Evolutionary conservation across 192 early-diverging fungal species (phyloP), one percentile per base, ranked within the genome.

Genomic region (Backusella mclennaniae): DNA sequence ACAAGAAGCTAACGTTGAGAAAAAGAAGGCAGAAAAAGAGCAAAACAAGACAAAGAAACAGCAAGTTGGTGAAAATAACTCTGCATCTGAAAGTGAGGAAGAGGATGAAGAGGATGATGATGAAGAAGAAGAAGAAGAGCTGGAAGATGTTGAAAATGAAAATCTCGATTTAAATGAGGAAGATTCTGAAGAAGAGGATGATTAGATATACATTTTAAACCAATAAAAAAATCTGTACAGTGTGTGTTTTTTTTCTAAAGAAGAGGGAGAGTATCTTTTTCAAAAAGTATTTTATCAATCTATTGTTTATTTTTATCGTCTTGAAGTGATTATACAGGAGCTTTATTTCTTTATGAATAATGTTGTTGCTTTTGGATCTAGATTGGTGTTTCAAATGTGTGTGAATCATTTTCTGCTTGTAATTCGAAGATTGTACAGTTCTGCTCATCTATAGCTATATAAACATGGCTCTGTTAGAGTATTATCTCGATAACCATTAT

Each of bases 1-100:
- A 80, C 97, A 98, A 80, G 93, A 96, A 79, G 82, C 73, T 11
- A 97, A 97, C 80, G 96, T 98, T 12, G 83, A 87, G 79, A 84
- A 89, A 66, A 98, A 96, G 81, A 87, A 93, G 82, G 76, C 73
- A 26, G 90, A 84, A 52, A 89, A 89, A 72, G 90, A 89, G 75
- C 81, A 86, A 12, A 79, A 82, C 9, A 85, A 83, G n/a, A 74
- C 73, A 12, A 69, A 76, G 69, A 26, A 68, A 15, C 35, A 52
- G 2, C 69, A 72, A 11, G 36, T 52, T 17, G 42, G 41, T 5
- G 76, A 75, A 14, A 66, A 81, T 7, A 21, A 77, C 44, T 33
- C 35, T 14, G 66, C 15, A 42, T 49, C 35, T 46, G 67, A 70
- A 5, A 74, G 71, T 38, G 68, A 73, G 17, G 77, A 77, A 12